These are phyloP conservation scores for Kwoniella newhampshirensis DNA, from an alignment of 768 basidiomycete species.

Conservation along the genomic window DNA sequence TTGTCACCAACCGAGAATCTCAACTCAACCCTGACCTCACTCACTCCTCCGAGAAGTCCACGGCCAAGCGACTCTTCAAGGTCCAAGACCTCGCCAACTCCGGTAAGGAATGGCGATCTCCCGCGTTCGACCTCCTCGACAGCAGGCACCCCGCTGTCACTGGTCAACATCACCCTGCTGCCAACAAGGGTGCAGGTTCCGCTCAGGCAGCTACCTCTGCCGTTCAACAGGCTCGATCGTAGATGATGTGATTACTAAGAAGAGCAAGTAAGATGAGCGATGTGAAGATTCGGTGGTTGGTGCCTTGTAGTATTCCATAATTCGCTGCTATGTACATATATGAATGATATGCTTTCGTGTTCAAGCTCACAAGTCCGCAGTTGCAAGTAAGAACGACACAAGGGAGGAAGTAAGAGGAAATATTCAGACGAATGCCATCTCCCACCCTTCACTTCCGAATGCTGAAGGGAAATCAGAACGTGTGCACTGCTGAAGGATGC, in stretches of 20 bases:
- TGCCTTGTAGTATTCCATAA: conserved; percentile 5
- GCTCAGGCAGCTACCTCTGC: conserved; percentile 10
- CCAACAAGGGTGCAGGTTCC: conserved; percentile 29
- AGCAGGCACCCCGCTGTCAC: conserved; percentile 48
- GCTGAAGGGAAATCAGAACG: too few species aligned
- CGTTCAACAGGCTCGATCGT: conserved; percentile 9
- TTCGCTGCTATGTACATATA: conserved; percentile 2
- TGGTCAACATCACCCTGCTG: conserved; percentile 42
- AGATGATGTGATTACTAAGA: background rate
- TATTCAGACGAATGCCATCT: too few species aligned
- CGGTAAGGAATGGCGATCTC: conserved; percentile 60
- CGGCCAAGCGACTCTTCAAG: conserved; percentile 64
- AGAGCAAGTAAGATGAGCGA: background rate
- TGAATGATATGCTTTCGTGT: background rate
- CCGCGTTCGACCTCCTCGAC: conserved; percentile 53
- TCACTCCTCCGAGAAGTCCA: conserved; percentile 63
- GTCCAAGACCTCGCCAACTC: conserved; percentile 56
- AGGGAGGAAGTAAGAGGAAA: too few species aligned
- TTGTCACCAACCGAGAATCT: conserved; percentile 68
- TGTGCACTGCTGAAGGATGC: too few species aligned
- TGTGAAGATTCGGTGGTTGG: background rate
- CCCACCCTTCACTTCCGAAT: too few species aligned
- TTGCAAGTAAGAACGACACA: too few species aligned
- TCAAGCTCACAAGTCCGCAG: too few species aligned
- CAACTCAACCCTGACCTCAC: conserved; percentile 63